A percentile compares a stretch with the other conserved stretches of the same genome.
Evolutionary conservation across 2,329 filamentous ascomycete genomes (phyloP).

Genomic region (Lecanicillium sp.): DNA sequence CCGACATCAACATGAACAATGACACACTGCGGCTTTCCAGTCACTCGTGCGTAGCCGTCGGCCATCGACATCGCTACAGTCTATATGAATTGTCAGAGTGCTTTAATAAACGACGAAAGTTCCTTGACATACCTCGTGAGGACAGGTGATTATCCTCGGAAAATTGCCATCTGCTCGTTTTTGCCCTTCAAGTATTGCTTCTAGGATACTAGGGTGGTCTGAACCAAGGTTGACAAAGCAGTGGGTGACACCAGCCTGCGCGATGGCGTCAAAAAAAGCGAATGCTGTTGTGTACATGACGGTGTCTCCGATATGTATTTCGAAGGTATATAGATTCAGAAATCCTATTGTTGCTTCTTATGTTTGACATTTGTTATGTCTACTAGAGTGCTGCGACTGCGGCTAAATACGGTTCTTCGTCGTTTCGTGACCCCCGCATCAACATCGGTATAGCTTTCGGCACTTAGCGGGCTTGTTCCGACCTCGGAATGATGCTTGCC

Average conservation of each 20-base stretch:
- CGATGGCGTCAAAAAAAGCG: constrained; percentile 76
- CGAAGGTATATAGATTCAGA: too few relatives aligned
- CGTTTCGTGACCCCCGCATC: too few relatives aligned
- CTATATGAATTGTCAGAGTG: constrained; percentile 27
- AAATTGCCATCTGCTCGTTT: constrained; percentile 58
- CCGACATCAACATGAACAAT: constrained; percentile 78
- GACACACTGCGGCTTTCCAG: constrained; percentile 65
- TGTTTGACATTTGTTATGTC: too few relatives aligned
- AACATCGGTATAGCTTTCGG: too few relatives aligned
- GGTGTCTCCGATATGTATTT: not conserved
- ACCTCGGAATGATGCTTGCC: too few relatives aligned
- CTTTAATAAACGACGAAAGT: not conserved
- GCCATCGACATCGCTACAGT: constrained; percentile 84
- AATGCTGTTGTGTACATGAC: constrained; percentile 66
- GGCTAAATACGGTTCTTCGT: too few relatives aligned
- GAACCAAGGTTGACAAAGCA: constrained; percentile 61
- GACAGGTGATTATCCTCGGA: constrained; percentile 69
- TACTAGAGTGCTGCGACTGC: too few relatives aligned
- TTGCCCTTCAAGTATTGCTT: constrained; percentile 72
- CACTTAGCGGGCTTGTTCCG: too few relatives aligned
- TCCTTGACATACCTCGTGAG: constrained; percentile 66
- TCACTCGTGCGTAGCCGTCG: constrained; percentile 69
- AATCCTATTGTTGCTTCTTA: too few relatives aligned
- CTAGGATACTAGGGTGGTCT: constrained; percentile 69
- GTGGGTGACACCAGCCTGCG: constrained; percentile 57